phyloP scores from a whole-genome alignment of 495 filamentous ascomycete genomes.

The Penicillium roqueforti region DNA sequence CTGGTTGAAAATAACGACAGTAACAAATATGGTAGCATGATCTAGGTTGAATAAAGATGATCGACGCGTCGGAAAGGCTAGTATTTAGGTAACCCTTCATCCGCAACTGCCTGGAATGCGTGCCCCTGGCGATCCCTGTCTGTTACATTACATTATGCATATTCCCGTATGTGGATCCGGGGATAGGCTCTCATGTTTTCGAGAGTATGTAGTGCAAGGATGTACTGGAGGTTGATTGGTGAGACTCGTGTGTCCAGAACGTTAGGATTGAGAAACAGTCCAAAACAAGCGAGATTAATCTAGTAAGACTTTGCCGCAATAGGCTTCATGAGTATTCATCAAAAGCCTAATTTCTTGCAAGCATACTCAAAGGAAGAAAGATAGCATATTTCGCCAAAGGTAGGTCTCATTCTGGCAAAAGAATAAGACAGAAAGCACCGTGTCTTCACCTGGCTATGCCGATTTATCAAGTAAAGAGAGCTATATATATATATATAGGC shows the following conservation, averaged over 20 bases:
- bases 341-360: no score
- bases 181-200: background rate
- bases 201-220: background rate
- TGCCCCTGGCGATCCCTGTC: background rate
- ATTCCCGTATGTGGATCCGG: background rate
- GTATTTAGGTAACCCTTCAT: slow-evolving; percentile 14
- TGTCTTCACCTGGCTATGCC: no score
- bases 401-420: no score
- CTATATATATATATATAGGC: no score
- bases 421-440: no score
- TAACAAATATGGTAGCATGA: slow-evolving; percentile 14
- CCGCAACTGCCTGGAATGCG: slow-evolving; percentile 2
- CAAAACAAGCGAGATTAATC: background rate
- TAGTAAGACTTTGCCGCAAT: no score
- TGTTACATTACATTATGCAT: background rate
- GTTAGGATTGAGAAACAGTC: background rate
- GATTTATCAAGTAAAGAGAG: no score
- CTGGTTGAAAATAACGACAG: slow-evolving; percentile 19
- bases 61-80: background rate
- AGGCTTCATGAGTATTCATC: no score
- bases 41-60: background rate
- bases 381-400: no score
- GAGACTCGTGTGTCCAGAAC: background rate
- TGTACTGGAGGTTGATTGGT: background rate
- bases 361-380: no score